These are phyloP conservation scores for Rhodofomes roseus DNA, from an alignment of 1,284 basidiomycete genomes.

Conservation along the genomic window DNA sequence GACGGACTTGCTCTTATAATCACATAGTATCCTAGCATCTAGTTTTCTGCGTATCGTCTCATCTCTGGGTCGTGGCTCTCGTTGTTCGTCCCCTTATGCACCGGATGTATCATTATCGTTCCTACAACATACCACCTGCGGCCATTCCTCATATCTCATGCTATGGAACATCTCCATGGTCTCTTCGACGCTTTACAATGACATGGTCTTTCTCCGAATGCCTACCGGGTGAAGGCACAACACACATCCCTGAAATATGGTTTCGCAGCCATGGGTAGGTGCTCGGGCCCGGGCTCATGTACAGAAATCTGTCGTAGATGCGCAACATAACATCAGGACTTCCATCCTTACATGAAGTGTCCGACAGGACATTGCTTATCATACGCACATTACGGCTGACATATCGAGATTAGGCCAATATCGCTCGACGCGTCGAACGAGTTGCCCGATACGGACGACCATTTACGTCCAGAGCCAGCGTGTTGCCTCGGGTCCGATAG, in stretches of 20 bases:
- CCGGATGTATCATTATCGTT: not conserved
- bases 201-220: not conserved
- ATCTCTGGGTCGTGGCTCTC: slow-evolving; percentile 2
- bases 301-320: no score
- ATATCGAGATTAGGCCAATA: not conserved
- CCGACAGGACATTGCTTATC: not conserved
- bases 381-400: no score
- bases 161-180: not conserved
- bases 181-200: not conserved
- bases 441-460: not conserved
- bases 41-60: slow-evolving; percentile 6
- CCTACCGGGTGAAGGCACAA: no score
- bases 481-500: not conserved
- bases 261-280: no score
- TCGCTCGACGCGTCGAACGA: not conserved
- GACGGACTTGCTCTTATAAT: slow-evolving; percentile 54
- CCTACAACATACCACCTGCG: not conserved
- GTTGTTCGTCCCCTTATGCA: not conserved
- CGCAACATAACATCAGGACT: no score
- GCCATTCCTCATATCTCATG: not conserved
- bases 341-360: no score
- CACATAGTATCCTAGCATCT: slow-evolving; percentile 31
- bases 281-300: no score
- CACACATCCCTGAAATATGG: no score
- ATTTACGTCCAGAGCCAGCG: not conserved